A percentile compares a stretch with the other conserved stretches of the same genome.
phyloP scores from a whole-genome alignment of 768 basidiomycete genomes.

The Lentinula raphanica region DNA sequence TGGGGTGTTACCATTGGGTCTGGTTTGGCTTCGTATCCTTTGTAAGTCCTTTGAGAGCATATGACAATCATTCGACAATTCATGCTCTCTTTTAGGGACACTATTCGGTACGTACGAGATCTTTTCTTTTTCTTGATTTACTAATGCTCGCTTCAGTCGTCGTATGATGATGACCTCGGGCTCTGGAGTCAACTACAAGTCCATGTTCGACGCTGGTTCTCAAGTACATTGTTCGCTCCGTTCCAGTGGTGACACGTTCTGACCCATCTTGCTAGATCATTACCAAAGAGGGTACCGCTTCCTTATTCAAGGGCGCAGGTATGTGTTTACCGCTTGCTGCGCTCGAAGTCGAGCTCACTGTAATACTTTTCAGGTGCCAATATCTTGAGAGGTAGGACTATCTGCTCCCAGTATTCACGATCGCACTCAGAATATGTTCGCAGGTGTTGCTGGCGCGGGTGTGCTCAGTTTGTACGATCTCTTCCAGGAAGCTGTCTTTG shows the following conservation, averaged over 20 bases:
- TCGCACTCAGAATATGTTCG: background rate
- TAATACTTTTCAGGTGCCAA: background rate
- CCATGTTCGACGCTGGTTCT: slow-evolving; percentile 94
- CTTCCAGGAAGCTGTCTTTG: slow-evolving; percentile 52
- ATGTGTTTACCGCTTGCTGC: slow-evolving; percentile 45
- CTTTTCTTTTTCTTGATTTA: background rate
- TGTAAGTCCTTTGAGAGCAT: background rate
- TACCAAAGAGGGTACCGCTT: slow-evolving; percentile 91
- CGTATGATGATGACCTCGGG: slow-evolving; percentile 99
- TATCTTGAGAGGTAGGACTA: background rate
- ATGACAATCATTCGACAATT: background rate
- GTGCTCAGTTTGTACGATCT: slow-evolving; percentile 71
- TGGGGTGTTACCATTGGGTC: slow-evolving; percentile 99
- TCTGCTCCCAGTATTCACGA: too few relatives aligned
- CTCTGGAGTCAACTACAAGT: slow-evolving; percentile 93
- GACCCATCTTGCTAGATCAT: slow-evolving; percentile 46
- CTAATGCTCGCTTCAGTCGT: slow-evolving; percentile 62
- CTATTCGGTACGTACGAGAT: slow-evolving; percentile 60
- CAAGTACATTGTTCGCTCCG: slow-evolving; percentile 35
- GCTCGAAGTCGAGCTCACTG: slow-evolving; percentile 13
- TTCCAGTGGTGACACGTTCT: background rate
- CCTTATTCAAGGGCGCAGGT: slow-evolving; percentile 99
- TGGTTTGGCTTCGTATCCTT: slow-evolving; percentile 94
- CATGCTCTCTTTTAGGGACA: slow-evolving; percentile 48
- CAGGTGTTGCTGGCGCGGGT: slow-evolving; percentile 38